Percentiles rank a stretch among this genome's conserved stretches.
Evolutionary conservation across 75 land plant species (phyloP).

Genomic region (Larix kaempferi): DNA sequence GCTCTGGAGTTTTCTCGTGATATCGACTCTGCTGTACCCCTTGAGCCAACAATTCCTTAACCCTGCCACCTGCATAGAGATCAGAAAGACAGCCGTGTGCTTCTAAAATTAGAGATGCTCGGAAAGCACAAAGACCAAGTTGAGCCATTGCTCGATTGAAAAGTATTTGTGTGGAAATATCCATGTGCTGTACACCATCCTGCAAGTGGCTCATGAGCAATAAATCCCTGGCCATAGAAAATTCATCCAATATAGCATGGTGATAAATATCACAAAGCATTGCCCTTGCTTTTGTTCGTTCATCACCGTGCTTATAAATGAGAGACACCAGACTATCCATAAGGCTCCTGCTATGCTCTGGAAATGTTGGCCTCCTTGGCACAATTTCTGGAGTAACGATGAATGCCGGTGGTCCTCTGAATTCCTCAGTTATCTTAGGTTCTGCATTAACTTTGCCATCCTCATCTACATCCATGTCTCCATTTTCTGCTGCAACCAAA

Average conservation of each 20-base stretch:
- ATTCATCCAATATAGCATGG: conserved; percentile 81
- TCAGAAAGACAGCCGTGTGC: conserved; percentile 79
- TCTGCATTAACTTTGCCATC: conserved; percentile 18
- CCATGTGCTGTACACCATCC: conserved; percentile 85
- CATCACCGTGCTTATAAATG: conserved; percentile 86
- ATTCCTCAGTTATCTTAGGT: conserved; percentile 29
- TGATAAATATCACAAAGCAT: conserved; percentile 98
- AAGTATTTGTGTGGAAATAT: conserved; percentile 81
- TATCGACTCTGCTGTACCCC: conserved; percentile 82
- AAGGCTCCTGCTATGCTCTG: conserved; percentile 68
- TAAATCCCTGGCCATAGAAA: conserved; percentile 70
- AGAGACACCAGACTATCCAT: conserved; percentile 76
- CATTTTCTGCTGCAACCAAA: conserved; percentile 28
- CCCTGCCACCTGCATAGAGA: conserved; percentile 81
- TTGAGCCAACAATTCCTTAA: conserved; percentile 90
- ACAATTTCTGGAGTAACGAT: conserved; percentile 69
- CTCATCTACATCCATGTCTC: conserved; percentile 30
- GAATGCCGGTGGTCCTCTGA: conserved; percentile 59
- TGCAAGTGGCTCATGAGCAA: conserved; percentile 92
- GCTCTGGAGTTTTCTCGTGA: conserved; percentile 94
- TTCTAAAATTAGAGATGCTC: conserved; percentile 64
- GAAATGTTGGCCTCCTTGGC: conserved; percentile 71
- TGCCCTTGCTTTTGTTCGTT: conserved; percentile 91
- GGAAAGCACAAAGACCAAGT: conserved; percentile 86
- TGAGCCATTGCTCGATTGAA: conserved; percentile 94